Conservation (phyloP, 1,284 basidiomycete species). For the Trichosporon ovoides region DNA sequence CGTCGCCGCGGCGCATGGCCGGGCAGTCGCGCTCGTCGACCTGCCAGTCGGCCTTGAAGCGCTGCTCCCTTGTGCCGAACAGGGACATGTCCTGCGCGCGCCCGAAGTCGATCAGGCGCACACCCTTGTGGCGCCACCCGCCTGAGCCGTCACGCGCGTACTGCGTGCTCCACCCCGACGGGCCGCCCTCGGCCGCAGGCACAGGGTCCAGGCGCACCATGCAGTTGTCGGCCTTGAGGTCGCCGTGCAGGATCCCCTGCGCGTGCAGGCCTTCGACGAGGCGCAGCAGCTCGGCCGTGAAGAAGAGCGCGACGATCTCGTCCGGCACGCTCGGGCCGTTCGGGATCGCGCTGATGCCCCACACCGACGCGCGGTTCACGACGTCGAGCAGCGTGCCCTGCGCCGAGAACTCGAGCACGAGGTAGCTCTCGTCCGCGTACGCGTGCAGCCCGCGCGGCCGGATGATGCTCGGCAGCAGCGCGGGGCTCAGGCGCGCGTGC, state of each 20-base stretch:
- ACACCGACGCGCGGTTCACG: conserved; percentile 74
- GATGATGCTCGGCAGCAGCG: conserved; percentile 63
- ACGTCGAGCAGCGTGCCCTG: conserved; percentile 92
- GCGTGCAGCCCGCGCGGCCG: conserved; percentile 69
- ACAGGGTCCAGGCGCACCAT: conserved; percentile 81
- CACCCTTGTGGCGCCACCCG: conserved; percentile 82
- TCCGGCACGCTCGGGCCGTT: conserved; percentile 58
- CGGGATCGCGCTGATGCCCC: conserved; percentile 48
- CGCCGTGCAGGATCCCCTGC: conserved; percentile 86
- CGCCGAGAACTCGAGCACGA: conserved; percentile 79
- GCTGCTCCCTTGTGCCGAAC: conserved; percentile 65
- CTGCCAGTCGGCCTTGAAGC: conserved; percentile 82
- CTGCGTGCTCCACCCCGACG: conserved; percentile 63
- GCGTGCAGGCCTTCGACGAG: conserved; percentile 76
- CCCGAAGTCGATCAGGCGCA: conserved; percentile 95
- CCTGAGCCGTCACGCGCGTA: conserved; percentile 71
- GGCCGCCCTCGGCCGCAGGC: conserved; percentile 54
- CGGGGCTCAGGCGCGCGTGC: conserved; percentile 59
- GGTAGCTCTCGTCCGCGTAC: conserved; percentile 82
- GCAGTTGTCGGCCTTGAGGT: conserved; percentile 99
- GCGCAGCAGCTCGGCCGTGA: conserved; percentile 81
- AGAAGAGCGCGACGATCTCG: conserved; percentile 92
- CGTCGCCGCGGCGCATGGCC: conserved; percentile 73
- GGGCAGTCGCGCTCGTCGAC: conserved; percentile 81
- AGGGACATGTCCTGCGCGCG: conserved; percentile 79